Evolutionary conservation across 352 stramenopile genomes (phyloP), one percentile per base, ranked within the genome.

Genomic region (Pythium brachiatum): DNA sequence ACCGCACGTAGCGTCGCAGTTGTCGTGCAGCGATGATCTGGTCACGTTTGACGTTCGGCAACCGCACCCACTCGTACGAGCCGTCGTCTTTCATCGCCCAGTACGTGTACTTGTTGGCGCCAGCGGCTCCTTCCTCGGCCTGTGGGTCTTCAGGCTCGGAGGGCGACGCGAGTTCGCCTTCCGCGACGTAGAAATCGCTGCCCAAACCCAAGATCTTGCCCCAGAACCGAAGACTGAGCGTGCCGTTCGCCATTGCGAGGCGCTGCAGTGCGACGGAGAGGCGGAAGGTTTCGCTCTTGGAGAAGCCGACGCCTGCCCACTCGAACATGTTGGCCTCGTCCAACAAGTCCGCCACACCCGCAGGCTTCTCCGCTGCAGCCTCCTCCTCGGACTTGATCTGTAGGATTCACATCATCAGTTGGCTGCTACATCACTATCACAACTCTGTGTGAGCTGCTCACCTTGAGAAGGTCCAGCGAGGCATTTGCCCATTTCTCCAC

Each of bases 21-120:
- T 95, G 78, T 25, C 90, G 72, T 7, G 89, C 83, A 6, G 74
- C 76, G 15, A 94, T 64, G 53, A 98, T 89, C 44, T 97, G 87
- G 2, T 89, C 78, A 15, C 78, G 72, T 12, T 65, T 82, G 9
- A 96, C 86, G 26, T 72, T 82, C 7, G 88, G 88, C 25, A 98
- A 67, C 55, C 93, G 81, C 5, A 81, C 70, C 92, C 90, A 98
- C 46, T 86, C 66, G 65, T 91, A 94, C 39, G 41, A 57, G n/a
- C 81, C 80, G 43, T 92, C 73, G 66, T 91, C 85, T 58, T 87
- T 86, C 81, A 92, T 86, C 3, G 85, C 88, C 87, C 86, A 98
- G 68, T 97, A 97, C 13, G 88, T 96, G 61, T 88, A 90, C 59
- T 93, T 94, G 72, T 97, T 97, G 29, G 66, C 77, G 5, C 91